These are phyloP conservation scores for Pterocarpus santalinus DNA, from an alignment of 306 rosid genomes.

Conservation along the genomic window DNA sequence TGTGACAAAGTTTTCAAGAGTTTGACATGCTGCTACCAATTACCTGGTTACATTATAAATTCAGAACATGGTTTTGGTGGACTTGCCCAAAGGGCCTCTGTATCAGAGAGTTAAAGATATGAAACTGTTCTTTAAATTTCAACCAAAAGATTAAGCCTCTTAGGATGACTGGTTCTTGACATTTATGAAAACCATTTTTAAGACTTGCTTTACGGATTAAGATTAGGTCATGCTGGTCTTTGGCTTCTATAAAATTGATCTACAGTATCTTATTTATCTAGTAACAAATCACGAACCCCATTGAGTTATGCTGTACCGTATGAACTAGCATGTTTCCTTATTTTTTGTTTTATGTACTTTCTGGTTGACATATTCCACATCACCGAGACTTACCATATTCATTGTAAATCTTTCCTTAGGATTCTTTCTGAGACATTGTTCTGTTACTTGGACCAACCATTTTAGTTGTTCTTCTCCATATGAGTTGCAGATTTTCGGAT, in stretches of 20 bases:
- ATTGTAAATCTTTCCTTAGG: conserved; percentile 49
- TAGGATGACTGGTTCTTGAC: conserved; percentile 18
- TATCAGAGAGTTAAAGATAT: not conserved
- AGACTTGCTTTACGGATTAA: not conserved
- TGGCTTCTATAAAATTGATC: not conserved
- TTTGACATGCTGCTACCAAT: not conserved
- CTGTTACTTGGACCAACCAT: conserved; percentile 56
- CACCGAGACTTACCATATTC: conserved; percentile 57
- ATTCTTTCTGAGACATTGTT: conserved; percentile 60
- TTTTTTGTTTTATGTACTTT: conserved; percentile 8
- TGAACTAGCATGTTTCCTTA: conserved; percentile 15
- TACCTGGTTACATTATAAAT: not conserved
- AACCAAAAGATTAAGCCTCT: not conserved
- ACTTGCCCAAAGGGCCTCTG: not conserved
- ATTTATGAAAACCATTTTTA: not conserved
- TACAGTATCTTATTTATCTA: not conserved
- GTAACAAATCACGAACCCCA: not conserved
- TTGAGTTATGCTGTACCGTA: not conserved
- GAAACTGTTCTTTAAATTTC: not conserved
- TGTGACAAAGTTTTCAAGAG: not conserved
- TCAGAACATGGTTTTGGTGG: not conserved
- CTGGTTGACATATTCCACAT: conserved; percentile 12
- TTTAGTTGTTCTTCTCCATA: conserved; percentile 53
- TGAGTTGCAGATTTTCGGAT: conserved; percentile 51
- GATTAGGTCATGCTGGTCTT: not conserved